Base-by-base conservation (phyloP, 257 asterid species). In the Solanum habrochaites region DNA sequence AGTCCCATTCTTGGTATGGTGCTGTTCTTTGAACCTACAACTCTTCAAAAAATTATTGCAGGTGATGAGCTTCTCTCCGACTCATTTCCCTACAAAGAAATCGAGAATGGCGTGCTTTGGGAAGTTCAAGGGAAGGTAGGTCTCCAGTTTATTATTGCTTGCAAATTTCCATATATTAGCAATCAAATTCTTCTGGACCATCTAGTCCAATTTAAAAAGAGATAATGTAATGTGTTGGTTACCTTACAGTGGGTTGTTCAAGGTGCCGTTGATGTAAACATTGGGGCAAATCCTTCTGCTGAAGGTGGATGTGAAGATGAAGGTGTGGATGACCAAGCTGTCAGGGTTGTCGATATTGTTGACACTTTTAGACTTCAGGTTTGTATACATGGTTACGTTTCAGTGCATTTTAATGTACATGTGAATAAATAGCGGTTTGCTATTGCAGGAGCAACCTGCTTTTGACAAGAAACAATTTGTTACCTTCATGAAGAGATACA, bases 1-100 rank as follows among this genome's bases (percentile, higher is more conserved):
- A 16, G 62, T 23, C 62, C n/a, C 62, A 16, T 52, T 52, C 62
- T 18, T 52, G n/a, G n/a, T 52, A 52, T 52, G 64, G 15, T 39
- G 47, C 25, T 47, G 25, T 6, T 56, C 6, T 78, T 32, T n/a
- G 4, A 52, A 35, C n/a, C 16, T 7, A 43, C 18, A 21, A 18
- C 31, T 13, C 18, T 32, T 37, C 9, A 72, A 20, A 73, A 49
- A 86, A 27, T 20, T 15, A 13, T 75, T 88, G 71, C 56, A 95
- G 98, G 98, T 72, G 98, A 95, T 87, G 99, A 96, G 91, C 97
- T 96, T n/a, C 99, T 96, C 83, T 96, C 99, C 0, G 99, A 96
- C 89, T 96, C 99, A 2, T 96, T 96, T 49, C 96, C 98, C 2
- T 95, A 94, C 95, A 93, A 86, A 90, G 99, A 95, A 86, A 49